A percentile compares a stretch with the other conserved stretches of the same genome.
Evolutionary conservation across 495 filamentous ascomycete genomes (phyloP).

Genomic region (Xylaria castorea): DNA sequence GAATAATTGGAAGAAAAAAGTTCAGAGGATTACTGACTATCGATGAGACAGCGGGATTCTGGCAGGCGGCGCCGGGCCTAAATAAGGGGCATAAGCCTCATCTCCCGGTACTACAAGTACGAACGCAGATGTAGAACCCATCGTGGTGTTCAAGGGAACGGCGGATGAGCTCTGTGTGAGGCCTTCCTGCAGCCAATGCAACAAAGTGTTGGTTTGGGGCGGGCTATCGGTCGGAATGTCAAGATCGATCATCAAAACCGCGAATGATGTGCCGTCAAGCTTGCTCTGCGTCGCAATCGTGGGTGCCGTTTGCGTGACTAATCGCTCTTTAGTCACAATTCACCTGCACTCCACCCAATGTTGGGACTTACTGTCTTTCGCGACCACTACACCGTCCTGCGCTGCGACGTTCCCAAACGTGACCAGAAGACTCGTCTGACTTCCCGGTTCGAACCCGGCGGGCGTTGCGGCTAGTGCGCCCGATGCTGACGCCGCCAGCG

Average conservation of each 20-base stretch:
- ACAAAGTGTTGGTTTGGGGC: constrained; percentile 44
- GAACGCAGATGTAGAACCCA: constrained; percentile 41
- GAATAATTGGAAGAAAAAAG: neutral
- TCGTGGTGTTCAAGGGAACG: constrained; percentile 39
- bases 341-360: neutral
- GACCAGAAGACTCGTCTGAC: constrained; percentile 45
- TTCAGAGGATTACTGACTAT: constrained; percentile 30
- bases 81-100: constrained; percentile 40
- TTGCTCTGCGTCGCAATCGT: constrained; percentile 44
- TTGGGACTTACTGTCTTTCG: constrained; percentile 39
- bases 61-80: constrained; percentile 49
- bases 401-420: constrained; percentile 40
- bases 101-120: constrained; percentile 40
- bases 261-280: constrained; percentile 41
- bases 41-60: constrained; percentile 50
- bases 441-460: constrained; percentile 43
- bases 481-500: constrained; percentile 40
- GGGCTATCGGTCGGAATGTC: constrained; percentile 52
- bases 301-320: constrained; percentile 36
- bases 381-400: constrained; percentile 44
- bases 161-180: constrained; percentile 43
- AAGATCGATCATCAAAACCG: constrained; percentile 51
- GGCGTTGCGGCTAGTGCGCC: constrained; percentile 46
- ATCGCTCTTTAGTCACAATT: constrained; percentile 15
- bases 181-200: constrained; percentile 52